Conservation (phyloP, 495 filamentous ascomycete species). For the Alectoria sarmentosa region DNA sequence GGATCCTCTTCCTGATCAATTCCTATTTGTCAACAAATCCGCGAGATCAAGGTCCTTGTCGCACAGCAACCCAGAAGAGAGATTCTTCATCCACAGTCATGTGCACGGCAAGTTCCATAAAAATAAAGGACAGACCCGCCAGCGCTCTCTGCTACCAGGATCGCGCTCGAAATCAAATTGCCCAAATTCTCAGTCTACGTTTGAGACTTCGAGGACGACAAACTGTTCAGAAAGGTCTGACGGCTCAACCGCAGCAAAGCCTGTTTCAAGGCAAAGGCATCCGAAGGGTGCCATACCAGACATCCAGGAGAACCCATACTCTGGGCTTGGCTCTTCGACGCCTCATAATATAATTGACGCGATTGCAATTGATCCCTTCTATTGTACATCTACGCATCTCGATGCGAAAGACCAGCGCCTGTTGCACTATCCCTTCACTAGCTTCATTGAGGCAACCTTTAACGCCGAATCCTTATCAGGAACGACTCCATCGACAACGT, state of each 20-base stretch:
- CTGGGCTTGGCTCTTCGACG: background rate
- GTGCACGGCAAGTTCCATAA: slow-evolving; percentile 13
- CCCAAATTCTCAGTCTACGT: background rate
- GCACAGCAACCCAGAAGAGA: slow-evolving; percentile 10
- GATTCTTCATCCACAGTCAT: slow-evolving; percentile 11
- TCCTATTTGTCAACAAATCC: slow-evolving; percentile 13
- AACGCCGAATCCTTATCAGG: slow-evolving; percentile 4
- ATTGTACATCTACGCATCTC: background rate
- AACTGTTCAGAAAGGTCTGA: background rate
- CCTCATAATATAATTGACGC: background rate
- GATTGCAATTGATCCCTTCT: slow-evolving; percentile 1
- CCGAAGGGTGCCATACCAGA: background rate
- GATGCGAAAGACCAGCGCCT: slow-evolving; percentile 9
- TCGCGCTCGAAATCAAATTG: background rate
- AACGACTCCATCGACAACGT: background rate
- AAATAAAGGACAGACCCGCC: background rate
- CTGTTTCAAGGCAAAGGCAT: background rate
- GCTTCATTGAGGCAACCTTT: slow-evolving; percentile 11
- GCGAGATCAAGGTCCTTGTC: slow-evolving; percentile 7
- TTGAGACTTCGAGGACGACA: background rate
- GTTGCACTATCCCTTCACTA: slow-evolving; percentile 9
- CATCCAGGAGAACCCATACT: background rate
- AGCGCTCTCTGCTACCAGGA: background rate
- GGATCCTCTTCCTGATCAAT: slow-evolving; percentile 9
- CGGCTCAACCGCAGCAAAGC: background rate